These are phyloP conservation scores for Eimeria falciformis DNA, from an alignment of 169 alveolate species.

Conservation along the genomic window DNA sequence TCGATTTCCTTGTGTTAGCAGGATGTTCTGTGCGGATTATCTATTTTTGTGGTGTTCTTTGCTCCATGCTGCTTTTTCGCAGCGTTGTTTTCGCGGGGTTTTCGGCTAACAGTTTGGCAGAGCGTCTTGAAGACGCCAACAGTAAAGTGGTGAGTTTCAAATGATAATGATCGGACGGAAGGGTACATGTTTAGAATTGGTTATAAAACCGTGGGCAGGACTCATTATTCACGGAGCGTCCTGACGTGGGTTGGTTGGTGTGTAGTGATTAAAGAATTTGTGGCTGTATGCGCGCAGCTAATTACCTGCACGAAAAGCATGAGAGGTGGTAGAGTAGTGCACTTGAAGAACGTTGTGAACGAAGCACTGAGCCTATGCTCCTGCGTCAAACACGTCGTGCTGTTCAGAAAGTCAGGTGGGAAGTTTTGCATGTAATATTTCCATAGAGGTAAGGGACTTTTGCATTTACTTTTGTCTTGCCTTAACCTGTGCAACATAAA, in stretches of 20 bases:
- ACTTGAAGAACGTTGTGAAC: conserved; percentile 89
- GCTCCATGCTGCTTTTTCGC: conserved; percentile 15
- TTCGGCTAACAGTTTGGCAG: conserved; percentile 95
- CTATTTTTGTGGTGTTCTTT: not conserved
- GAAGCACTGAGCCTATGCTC: conserved; percentile 88
- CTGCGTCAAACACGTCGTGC: conserved; percentile 85
- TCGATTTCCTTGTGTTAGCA: too few relatives aligned
- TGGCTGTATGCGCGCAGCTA: conserved; percentile 64
- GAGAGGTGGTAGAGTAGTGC: conserved; percentile 92
- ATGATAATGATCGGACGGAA: not conserved
- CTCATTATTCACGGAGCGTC: not conserved
- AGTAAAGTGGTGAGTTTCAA: conserved; percentile 76
- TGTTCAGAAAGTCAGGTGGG: conserved; percentile 84
- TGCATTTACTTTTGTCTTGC: too few relatives aligned
- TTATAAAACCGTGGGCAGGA: too few relatives aligned
- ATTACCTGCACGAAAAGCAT: conserved; percentile 94
- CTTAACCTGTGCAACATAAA: not conserved
- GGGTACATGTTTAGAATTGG: too few relatives aligned
- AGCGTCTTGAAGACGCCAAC: conserved; percentile 93
- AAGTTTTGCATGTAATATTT: not conserved
- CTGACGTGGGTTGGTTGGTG: not conserved
- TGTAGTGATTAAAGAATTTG: not conserved
- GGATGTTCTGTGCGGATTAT: not conserved
- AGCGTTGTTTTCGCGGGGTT: conserved; percentile 98
- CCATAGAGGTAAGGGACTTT: not conserved